These are phyloP conservation scores for Cardiospermum halicacabum DNA, from an alignment of 345 rosid genomes.

Conservation along the genomic window DNA sequence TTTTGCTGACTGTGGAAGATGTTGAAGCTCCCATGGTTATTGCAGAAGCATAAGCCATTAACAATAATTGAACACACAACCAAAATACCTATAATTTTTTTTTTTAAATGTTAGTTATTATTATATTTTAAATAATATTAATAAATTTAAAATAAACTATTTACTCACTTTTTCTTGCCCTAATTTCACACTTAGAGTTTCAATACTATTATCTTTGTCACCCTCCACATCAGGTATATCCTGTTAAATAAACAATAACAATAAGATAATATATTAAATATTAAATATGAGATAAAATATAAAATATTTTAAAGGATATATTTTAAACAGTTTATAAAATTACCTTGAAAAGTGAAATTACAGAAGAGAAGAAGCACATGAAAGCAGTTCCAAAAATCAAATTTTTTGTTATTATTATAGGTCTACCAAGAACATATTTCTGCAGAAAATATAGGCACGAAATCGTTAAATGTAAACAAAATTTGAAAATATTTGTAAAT, in stretches of 20 bases:
- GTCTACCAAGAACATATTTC: constrained; percentile 35
- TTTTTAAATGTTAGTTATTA: too few species aligned
- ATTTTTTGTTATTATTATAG: constrained; percentile 18
- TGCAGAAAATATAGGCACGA: constrained; percentile 4
- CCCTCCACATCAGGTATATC: constrained; percentile 41
- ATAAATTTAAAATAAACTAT: not conserved
- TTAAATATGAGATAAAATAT: too few species aligned
- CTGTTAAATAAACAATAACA: constrained; percentile 6
- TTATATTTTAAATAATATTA: too few species aligned
- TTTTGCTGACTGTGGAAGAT: constrained; percentile 13
- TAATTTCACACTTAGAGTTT: constrained; percentile 19
- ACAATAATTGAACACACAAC: constrained; percentile 27
- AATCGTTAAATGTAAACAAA: not conserved
- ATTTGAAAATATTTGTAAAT: not conserved
- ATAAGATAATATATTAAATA: too few species aligned
- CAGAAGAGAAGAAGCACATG: constrained; percentile 33
- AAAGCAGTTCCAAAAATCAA: constrained; percentile 28
- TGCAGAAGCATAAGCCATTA: constrained; percentile 28
- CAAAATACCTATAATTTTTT: constrained; percentile 35
- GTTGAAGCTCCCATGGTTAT: constrained; percentile 25
- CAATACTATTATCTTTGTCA: constrained; percentile 29
- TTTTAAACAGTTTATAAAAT: not conserved
- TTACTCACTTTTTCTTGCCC: constrained; percentile 27
- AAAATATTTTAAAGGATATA: not conserved
- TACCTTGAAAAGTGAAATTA: constrained; percentile 33